Evolutionary conservation across 1,139 yeast species (phyloP).

Genomic region (Blastobotrys serpentis): DNA sequence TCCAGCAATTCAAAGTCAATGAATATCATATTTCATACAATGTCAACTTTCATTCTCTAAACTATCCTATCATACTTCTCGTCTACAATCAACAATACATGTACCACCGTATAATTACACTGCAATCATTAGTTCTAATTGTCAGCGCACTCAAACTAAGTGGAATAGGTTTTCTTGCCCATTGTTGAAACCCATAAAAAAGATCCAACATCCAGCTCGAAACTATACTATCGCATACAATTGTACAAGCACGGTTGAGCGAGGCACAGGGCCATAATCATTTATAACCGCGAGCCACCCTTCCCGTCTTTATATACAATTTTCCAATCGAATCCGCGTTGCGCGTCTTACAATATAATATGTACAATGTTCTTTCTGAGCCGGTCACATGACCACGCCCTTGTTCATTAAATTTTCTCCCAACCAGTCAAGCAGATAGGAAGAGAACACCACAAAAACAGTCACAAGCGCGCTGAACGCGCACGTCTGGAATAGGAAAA

Average conservation of each 20-base stretch:
- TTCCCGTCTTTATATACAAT: neutral
- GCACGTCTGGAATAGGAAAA: no score
- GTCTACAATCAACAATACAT: no score
- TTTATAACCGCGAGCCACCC: neutral
- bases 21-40: no score
- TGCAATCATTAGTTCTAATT: constrained; percentile 20
- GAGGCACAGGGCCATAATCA: constrained; percentile 33
- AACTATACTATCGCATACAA: constrained; percentile 18
- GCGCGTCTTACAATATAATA: neutral
- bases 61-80: no score
- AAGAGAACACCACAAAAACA: no score
- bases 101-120: constrained; percentile 26
- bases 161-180: constrained; percentile 23
- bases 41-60: no score
- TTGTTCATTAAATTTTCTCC: no score
- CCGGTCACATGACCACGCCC: no score
- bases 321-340: neutral
- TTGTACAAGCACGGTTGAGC: constrained; percentile 36
- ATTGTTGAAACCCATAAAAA: constrained; percentile 12
- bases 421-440: no score
- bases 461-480: no score
- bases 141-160: constrained; percentile 29
- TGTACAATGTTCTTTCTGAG: no score
- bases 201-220: constrained; percentile 29
- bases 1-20: no score